phyloP scores from a whole-genome alignment of 2,329 filamentous ascomycete species.

The Exophiala alcalophila region DNA sequence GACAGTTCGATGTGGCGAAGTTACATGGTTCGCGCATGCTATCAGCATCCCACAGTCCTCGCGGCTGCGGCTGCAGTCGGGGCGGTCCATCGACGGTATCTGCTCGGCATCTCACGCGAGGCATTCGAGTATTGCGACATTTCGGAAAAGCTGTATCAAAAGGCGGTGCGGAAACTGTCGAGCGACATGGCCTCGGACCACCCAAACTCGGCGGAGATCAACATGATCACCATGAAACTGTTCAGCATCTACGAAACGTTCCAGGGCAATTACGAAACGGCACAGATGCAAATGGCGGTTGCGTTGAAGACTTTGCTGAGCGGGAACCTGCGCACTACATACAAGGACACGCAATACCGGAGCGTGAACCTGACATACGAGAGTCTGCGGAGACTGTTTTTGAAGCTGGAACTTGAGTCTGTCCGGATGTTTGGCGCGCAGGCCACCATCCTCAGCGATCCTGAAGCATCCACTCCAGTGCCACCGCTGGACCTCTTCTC shows the following conservation, averaged over 20 bases:
- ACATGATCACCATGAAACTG: conserved; percentile 27
- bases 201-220: conserved; percentile 25
- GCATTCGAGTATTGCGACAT: conserved; percentile 30
- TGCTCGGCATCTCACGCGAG: conserved; percentile 27
- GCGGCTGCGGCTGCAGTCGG: conserved; percentile 26
- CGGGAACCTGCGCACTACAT: conserved; percentile 23
- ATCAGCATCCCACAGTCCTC: conserved; percentile 27
- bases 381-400: conserved; percentile 19
- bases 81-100: conserved; percentile 29
- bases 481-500: conserved; percentile 10
- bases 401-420: conserved; percentile 25
- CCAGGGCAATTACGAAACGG: conserved; percentile 26
- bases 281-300: conserved; percentile 23
- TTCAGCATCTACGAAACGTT: conserved; percentile 30
- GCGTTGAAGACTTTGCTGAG: conserved; percentile 24
- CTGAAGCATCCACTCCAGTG: conserved; percentile 7
- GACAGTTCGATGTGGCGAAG: conserved; percentile 29
- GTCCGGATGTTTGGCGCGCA: conserved; percentile 22
- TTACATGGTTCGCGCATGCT: conserved; percentile 21
- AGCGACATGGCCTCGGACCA: conserved; percentile 16
- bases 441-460: conserved; percentile 23
- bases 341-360: conserved; percentile 27
- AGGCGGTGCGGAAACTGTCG: conserved; percentile 19
- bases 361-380: conserved; percentile 23
- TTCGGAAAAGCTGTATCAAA: conserved; percentile 24